Conservation (phyloP, 805 yeast genomes). For the Myxozyma monticola region DNA sequence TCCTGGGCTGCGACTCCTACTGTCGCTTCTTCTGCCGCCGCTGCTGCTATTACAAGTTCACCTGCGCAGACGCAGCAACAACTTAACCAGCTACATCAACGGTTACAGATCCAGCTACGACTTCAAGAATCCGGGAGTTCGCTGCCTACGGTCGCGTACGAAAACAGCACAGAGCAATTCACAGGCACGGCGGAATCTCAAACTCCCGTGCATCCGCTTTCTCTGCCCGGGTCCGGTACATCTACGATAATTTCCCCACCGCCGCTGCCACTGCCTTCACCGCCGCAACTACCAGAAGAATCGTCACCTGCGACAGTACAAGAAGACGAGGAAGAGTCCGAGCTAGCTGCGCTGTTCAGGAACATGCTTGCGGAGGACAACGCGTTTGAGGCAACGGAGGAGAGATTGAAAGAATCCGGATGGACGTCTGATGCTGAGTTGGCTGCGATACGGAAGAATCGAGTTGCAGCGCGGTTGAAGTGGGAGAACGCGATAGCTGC, state of each 20-base stretch:
- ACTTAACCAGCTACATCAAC: constrained; percentile 10
- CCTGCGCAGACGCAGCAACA: neutral
- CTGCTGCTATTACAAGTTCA: no score
- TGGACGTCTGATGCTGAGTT: constrained; percentile 28
- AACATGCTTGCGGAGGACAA: constrained; percentile 23
- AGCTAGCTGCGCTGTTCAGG: constrained; percentile 8
- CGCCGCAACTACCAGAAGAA: no score
- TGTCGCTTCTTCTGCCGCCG: no score
- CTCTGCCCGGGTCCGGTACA: no score
- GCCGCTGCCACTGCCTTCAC: no score
- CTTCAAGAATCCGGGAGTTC: constrained; percentile 17
- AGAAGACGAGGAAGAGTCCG: constrained; percentile 14
- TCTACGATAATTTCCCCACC: no score
- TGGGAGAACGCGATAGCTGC: constrained; percentile 30
- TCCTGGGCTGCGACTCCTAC: no score
- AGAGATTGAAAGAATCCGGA: constrained; percentile 21
- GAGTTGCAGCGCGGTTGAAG: constrained; percentile 20
- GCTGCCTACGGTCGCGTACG: no score
- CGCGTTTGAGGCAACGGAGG: constrained; percentile 29
- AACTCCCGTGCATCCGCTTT: no score
- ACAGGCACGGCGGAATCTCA: no score
- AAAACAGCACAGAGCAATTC: no score
- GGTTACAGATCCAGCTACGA: constrained; percentile 11
- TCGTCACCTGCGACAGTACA: no score
- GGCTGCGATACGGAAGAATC: constrained; percentile 21